Evolutionary conservation across 2,329 filamentous ascomycete species (phyloP), one percentile per base, ranked within the genome.

Genomic region (Alternaria arbusti): DNA sequence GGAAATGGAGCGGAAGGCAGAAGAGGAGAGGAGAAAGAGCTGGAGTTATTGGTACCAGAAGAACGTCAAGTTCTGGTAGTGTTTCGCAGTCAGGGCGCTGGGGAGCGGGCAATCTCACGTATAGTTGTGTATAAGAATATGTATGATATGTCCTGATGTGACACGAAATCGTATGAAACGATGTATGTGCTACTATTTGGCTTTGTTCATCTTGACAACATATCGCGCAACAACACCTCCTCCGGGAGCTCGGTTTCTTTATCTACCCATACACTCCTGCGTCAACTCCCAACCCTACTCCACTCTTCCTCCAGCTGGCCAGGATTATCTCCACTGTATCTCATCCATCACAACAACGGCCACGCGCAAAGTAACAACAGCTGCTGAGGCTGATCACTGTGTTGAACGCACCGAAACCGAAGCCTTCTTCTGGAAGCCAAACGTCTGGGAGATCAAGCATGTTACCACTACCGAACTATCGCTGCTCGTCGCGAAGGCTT

Each of bases 41-140:
- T 80, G 79, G 79, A 64, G 69, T 22, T 77, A 79, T 54, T 80
- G 78, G 78, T 65, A 75, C 49, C 65, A 75, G 59, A 79, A 78
- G 67, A 79, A 79, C 59, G 57, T 78, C 49, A 74, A 70, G 64
- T 79, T 79, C 47, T 80, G 78, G 78, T 79, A 50, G 59, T 30
- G 23, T 23, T 43, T 12, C 17, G 32, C 11, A 5, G 11, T 25
- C 10, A 9, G 30, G 57, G 54, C 20, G 28, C 43, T n/a, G 22
- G 46, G 54, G 15, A 52, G 4, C 11, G 36, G 13, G 9, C 4
- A 20, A 36, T 40, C 49, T 49, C 57, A 54, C 60, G 64, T 71
- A 69, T 64, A 71, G 64, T 55, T 26, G 12, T 73, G 69, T 74
- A 70, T 65, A 61, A 67, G 64, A 62, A 54, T 28, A 10, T 65